Base-by-base conservation (phyloP, 345 rosid genomes). In the Ceriops tagal region DNA sequence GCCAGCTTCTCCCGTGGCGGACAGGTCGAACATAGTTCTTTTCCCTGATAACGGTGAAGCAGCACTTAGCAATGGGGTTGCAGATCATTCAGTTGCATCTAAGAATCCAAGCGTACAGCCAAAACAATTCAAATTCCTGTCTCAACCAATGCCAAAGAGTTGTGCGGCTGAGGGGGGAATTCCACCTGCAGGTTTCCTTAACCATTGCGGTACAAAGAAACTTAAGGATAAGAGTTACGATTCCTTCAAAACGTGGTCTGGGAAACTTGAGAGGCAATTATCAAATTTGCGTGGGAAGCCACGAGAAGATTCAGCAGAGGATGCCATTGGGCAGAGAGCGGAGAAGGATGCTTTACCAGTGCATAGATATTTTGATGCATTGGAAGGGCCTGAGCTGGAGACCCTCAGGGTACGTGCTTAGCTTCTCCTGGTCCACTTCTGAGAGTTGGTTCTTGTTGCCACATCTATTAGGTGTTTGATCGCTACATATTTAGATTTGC, bases 191-290 rank as follows among this genome's bases (percentile, higher is more conserved):
- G 76, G 65, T 52, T 66, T 79, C 10, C 27, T 71, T 8, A 70
- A 72, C 55, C 72, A 74, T 82, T 82, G 83, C 24, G 56, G 68
- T 46, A 55, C 65, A 20, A 75, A n/a, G n/a, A 79, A 75, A 68
- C 66, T 74, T 34, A 86, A 66, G 73, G 97, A 93, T 72, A 84
- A 70, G 34, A 77, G 96, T 63, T 91, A 61, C 72, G 92, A 93
- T 77, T 77, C 96, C 6, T 91, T 93, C 85, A 91, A 90, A 65
- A 93, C 98, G 19, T 88, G 92, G 92, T 89, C 98, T 0, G 96
- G 93, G 61, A 89, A 72, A 75, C 86, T 93, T 8, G 97, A 93
- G 83, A 84, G 91, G 72, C 93, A 91, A 81, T 46, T 91, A 30
- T 71, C 96, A 1, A 80, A 77, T 72, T 65, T 93, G 27, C 88